Conservation (phyloP, 2,329 filamentous ascomycete species). For the Sclerotinia borealis region DNA sequence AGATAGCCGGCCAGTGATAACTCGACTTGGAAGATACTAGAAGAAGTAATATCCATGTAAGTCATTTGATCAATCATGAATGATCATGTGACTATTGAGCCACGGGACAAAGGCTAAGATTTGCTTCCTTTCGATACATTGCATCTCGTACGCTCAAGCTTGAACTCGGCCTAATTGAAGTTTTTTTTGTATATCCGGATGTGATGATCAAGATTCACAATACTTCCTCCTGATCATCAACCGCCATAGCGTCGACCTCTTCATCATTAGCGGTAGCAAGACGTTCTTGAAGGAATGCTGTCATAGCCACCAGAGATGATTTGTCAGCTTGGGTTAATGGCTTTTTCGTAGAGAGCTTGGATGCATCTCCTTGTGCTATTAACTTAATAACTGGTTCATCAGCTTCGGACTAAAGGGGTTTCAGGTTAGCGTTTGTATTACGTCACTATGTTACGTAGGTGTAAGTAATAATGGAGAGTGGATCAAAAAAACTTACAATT, state of each 20-base stretch:
- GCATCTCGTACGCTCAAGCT: neutral
- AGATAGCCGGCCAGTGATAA: neutral
- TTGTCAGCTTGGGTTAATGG: slow-evolving; percentile 15
- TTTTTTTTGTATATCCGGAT: neutral
- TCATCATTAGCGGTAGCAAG: slow-evolving; percentile 6
- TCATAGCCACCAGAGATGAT: slow-evolving; percentile 20
- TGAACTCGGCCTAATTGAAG: neutral
- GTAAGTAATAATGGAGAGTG: neutral
- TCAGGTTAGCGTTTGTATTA: slow-evolving; percentile 18
- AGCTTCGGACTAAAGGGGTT: slow-evolving; percentile 36
- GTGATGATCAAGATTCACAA: neutral
- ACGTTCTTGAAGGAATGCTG: slow-evolving; percentile 18
- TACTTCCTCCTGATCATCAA: neutral
- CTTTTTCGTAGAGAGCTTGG: slow-evolving; percentile 8
- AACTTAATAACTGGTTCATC: slow-evolving; percentile 36
- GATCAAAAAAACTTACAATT: slow-evolving; percentile 50
- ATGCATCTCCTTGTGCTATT: slow-evolving; percentile 30
- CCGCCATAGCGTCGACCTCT: neutral
- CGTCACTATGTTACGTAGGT: slow-evolving; percentile 1
- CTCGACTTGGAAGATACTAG: neutral
- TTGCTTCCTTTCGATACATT: neutral
- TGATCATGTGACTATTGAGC: neutral
- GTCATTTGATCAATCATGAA: neutral
- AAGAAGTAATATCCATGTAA: neutral
- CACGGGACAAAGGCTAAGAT: neutral